Base-by-base conservation (phyloP, 164 flowering plant species). In the Dillenia turbinata region DNA sequence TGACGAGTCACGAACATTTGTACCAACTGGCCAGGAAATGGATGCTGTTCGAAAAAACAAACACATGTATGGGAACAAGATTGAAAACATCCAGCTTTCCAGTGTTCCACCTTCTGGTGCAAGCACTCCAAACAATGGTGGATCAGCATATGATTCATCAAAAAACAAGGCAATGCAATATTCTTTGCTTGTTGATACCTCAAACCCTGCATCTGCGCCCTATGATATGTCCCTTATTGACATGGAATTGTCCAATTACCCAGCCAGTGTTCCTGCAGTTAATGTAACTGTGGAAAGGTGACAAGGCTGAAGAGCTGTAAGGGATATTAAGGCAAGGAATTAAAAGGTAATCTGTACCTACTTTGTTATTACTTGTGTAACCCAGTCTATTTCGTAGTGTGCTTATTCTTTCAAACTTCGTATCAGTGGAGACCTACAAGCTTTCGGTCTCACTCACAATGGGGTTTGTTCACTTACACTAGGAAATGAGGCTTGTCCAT, bases 11-110 rank as follows among this genome's bases (percentile, higher is more conserved):
- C 91, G 96, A 19, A 94, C 98, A 6, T 94, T 94, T 81, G 98
- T 91, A 56, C 98, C 98, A 14, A 90, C 89, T 54, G 97, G 97
- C 17, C 90, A 76, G 26, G 98, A 94, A 65, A 94, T 94, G 98
- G 98, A 94, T 61, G 71, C 85, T 13, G 87, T 83, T 10, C 77
- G 96, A 73, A 88, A 73, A 71, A 87, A 84, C 81, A 86, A 77
- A 51, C 77, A 77, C 69, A 62, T 82, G 66, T 65, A 80, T 59
- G 89, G 86, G 44, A 80, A 74, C 82, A 90, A 84, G 73, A 45
- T 78, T 61, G 89, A 87, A 52, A 96, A 87, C 43, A 57, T 83
- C 62, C 92, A 81, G 66, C 78, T 79, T n/a, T 78, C 85, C 16
- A 84, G 86, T 58, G 66, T 67, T 44, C 82, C 94, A 1, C 80